These are phyloP conservation scores for Stephanodiscus triporus DNA, from an alignment of 108 stramenopile species.

Conservation along the genomic window DNA sequence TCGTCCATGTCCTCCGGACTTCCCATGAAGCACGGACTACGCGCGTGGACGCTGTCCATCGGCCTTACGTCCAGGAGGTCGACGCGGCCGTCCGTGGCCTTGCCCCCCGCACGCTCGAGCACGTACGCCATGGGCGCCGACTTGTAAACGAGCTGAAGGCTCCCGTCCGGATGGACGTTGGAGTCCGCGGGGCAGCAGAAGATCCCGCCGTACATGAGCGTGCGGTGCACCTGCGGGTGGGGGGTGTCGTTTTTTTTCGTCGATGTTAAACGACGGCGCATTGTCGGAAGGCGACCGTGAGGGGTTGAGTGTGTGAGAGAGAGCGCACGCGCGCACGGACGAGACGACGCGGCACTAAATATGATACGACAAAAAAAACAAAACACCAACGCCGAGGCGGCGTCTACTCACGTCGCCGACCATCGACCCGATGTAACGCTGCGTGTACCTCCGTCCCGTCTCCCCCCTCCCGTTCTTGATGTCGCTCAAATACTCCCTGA, in stretches of 20 bases:
- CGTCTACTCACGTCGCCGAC: constrained; percentile 89
- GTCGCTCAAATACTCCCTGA: constrained; percentile 77
- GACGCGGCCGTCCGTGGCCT: constrained; percentile 59
- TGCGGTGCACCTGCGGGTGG: constrained; percentile 74
- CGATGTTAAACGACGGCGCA: too few relatives aligned
- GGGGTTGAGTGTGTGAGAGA: too few relatives aligned
- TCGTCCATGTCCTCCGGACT: constrained; percentile 84
- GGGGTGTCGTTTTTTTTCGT: too few relatives aligned
- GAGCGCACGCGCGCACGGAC: too few relatives aligned
- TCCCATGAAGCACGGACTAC: constrained; percentile 86
- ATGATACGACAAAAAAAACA: neutral
- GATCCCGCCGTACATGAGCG: constrained; percentile 96
- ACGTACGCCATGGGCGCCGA: constrained; percentile 95
- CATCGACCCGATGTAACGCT: constrained; percentile 98
- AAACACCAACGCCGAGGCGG: neutral
- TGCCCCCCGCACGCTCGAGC: constrained; percentile 92
- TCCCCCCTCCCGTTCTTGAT: constrained; percentile 84
- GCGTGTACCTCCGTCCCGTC: constrained; percentile 66
- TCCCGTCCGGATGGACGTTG: constrained; percentile 78
- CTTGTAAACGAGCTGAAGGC: constrained; percentile 89
- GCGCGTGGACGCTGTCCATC: constrained; percentile 72
- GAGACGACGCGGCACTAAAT: neutral
- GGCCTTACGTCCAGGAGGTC: constrained; percentile 66
- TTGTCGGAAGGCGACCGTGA: neutral
- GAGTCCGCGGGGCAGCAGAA: constrained; percentile 94